Conservation (phyloP, 2,329 filamentous ascomycete species). For the Calonectria henricotiae region DNA sequence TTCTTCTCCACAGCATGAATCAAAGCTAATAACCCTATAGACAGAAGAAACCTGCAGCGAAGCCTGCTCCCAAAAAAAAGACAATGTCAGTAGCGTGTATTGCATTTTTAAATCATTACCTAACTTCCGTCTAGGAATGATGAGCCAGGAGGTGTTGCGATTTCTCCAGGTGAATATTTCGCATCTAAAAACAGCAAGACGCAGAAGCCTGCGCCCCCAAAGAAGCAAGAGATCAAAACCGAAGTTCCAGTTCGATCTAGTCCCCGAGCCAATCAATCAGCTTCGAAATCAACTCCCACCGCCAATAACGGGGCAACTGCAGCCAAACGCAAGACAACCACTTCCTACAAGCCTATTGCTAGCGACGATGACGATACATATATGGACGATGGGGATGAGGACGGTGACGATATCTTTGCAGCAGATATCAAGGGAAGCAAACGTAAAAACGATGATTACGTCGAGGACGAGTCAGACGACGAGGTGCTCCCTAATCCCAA, state of each 20-base stretch:
- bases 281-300: slow-evolving; percentile 53
- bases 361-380: slow-evolving; percentile 73
- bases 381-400: slow-evolving; percentile 78
- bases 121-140: slow-evolving; percentile 55
- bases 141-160: slow-evolving; percentile 66
- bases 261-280: slow-evolving; percentile 65
- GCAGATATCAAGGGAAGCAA: slow-evolving; percentile 79
- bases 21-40: slow-evolving; percentile 47
- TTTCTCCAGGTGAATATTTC: slow-evolving; percentile 74
- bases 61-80: slow-evolving; percentile 70
- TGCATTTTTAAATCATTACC: slow-evolving; percentile 2
- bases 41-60: slow-evolving; percentile 70
- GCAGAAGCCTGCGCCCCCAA: slow-evolving; percentile 58
- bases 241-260: slow-evolving; percentile 69
- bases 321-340: slow-evolving; percentile 62
- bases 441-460: slow-evolving; percentile 82
- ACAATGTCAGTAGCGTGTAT: slow-evolving; percentile 60
- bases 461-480: slow-evolving; percentile 82
- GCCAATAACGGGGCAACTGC: slow-evolving; percentile 54
- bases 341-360: slow-evolving; percentile 60
- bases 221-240: slow-evolving; percentile 61
- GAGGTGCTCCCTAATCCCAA: slow-evolving; percentile 76
- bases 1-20: slow-evolving; percentile 7
- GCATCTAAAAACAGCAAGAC: slow-evolving; percentile 62
- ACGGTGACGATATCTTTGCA: slow-evolving; percentile 88